Evolutionary conservation across 441 rosid genomes (phyloP).

Genomic region (Populus hybrid): DNA sequence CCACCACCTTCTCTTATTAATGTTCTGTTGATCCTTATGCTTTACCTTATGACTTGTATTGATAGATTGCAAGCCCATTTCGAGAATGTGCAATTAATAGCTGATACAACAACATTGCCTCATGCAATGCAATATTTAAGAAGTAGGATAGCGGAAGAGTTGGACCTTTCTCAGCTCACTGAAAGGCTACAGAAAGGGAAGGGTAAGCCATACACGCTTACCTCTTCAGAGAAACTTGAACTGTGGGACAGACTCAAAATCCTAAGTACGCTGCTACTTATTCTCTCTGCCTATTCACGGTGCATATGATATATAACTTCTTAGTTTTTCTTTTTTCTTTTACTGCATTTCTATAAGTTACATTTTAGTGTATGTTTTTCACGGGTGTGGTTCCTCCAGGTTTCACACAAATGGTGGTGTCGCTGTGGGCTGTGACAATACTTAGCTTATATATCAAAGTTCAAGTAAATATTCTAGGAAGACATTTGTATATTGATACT

Average conservation of each 20-base stretch:
- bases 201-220: slow-evolving; percentile 61
- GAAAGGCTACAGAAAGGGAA: slow-evolving; percentile 71
- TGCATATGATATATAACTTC: slow-evolving; percentile 9
- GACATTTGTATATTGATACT: too few species aligned
- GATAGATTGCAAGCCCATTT: slow-evolving; percentile 80
- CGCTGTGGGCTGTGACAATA: slow-evolving; percentile 80
- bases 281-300: neutral
- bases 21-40: slow-evolving; percentile 11
- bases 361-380: neutral
- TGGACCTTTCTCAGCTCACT: slow-evolving; percentile 64
- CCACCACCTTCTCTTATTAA: neutral
- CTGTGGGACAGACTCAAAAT: slow-evolving; percentile 88
- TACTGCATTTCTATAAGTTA: neutral
- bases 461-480: too few species aligned
- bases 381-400: slow-evolving; percentile 42
- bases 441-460: slow-evolving; percentile 80
- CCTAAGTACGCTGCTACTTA: slow-evolving; percentile 47
- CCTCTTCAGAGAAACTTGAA: slow-evolving; percentile 71
- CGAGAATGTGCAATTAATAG: slow-evolving; percentile 80
- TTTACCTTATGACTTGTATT: slow-evolving; percentile 1
- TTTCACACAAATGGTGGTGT: slow-evolving; percentile 77
- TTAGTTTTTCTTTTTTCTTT: neutral
- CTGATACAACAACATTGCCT: slow-evolving; percentile 81
- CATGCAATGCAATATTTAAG: slow-evolving; percentile 63
- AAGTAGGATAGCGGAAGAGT: slow-evolving; percentile 57